Percentiles rank a stretch among this genome's conserved stretches.
Conservation (phyloP, 257 asterid species). For the Ocimum tenuiflorum region DNA sequence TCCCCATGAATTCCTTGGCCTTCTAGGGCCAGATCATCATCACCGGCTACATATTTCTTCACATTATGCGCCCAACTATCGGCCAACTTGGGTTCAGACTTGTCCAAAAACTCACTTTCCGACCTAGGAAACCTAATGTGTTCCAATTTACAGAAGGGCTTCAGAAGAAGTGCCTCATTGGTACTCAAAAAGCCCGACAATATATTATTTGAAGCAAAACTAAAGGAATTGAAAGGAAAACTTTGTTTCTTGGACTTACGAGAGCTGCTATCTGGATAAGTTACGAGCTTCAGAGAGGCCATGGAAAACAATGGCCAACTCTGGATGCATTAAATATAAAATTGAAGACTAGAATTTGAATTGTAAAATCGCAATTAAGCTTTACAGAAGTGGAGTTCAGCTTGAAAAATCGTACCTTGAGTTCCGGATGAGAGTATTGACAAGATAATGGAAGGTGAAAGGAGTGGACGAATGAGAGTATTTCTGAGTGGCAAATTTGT, state of each 20-base stretch:
- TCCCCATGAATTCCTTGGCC: slow-evolving; percentile 21
- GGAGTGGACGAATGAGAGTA: slow-evolving; percentile 22
- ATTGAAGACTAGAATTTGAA: not conserved
- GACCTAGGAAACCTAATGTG: slow-evolving; percentile 46
- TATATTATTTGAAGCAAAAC: slow-evolving; percentile 31
- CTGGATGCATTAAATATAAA: not conserved
- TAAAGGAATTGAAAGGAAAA: slow-evolving; percentile 27
- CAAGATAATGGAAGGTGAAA: slow-evolving; percentile 26
- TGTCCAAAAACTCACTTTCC: slow-evolving; percentile 36
- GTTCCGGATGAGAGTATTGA: not conserved
- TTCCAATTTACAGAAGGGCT: slow-evolving; percentile 41
- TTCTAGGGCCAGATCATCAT: slow-evolving; percentile 27
- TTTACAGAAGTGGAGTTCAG: not conserved
- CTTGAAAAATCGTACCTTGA: slow-evolving; percentile 23
- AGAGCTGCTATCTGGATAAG: slow-evolving; percentile 41
- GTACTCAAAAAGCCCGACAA: slow-evolving; percentile 38
- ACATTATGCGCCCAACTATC: slow-evolving; percentile 12
- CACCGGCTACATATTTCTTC: slow-evolving; percentile 24
- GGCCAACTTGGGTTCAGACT: slow-evolving; percentile 24
- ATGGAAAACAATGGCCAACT: slow-evolving; percentile 31
- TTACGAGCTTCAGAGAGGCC: slow-evolving; percentile 60
- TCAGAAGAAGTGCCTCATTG: slow-evolving; percentile 36
- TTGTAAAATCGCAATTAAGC: not conserved
- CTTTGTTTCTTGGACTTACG: slow-evolving; percentile 34
- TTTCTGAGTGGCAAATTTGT: too few species aligned